These are phyloP conservation scores for Atalantia buxifolia DNA, from an alignment of 345 rosid species.

Conservation along the genomic window DNA sequence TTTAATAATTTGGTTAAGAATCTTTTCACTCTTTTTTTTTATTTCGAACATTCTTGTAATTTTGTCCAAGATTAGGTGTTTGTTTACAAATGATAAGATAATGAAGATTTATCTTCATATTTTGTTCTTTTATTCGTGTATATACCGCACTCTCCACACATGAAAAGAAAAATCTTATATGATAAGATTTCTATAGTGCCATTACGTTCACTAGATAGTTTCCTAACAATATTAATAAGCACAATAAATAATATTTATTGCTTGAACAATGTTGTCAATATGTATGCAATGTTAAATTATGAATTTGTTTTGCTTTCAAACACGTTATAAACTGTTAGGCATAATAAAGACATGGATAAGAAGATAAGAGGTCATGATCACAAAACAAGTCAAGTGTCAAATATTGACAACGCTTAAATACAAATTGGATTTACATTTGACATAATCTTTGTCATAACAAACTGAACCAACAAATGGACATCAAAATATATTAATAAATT, in stretches of 20 bases:
- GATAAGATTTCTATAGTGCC: no score
- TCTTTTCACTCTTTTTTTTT: not conserved
- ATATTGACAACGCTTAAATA: not conserved
- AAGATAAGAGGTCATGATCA: not conserved
- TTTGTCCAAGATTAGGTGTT: not conserved
- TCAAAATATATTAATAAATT: not conserved
- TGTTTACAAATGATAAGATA: not conserved
- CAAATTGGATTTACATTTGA: not conserved
- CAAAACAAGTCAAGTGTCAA: not conserved
- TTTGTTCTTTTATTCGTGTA: no score
- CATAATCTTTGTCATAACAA: not conserved
- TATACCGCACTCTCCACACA: not conserved
- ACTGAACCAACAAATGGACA: not conserved
- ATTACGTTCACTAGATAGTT: no score
- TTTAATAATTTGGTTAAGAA: not conserved
- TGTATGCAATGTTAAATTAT: not conserved
- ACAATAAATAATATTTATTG: no score
- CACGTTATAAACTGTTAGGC: not conserved
- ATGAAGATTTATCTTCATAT: not conserved
- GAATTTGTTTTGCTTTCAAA: not conserved
- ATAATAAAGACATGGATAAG: not conserved
- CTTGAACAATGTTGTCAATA: not conserved
- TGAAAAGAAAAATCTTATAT: not conserved
- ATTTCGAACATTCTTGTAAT: not conserved
- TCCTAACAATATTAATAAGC: no score